Evolutionary conservation across 2,329 filamentous ascomycete genomes (phyloP).

Genomic region (Teratosphaeria pseudoeucalypti): DNA sequence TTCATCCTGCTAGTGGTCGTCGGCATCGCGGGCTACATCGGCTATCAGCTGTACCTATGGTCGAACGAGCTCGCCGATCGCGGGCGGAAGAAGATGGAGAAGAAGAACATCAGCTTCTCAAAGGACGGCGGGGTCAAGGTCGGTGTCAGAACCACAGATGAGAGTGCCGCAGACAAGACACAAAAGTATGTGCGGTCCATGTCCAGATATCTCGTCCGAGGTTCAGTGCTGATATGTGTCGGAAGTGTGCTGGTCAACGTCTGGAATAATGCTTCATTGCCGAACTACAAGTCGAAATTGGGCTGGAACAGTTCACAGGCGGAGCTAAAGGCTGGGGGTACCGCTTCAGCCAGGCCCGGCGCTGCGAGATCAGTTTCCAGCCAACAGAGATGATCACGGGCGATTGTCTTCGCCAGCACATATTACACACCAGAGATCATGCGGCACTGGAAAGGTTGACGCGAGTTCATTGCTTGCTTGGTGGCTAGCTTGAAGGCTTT

Average conservation of each 20-base stretch:
- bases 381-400: neutral
- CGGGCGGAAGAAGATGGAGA: conserved; percentile 60
- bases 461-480: no score
- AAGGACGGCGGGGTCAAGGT: conserved; percentile 64
- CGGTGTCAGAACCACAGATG: conserved; percentile 57
- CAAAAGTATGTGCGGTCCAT: conserved; percentile 38
- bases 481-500: neutral
- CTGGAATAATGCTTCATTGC: conserved; percentile 34
- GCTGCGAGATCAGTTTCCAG: conserved; percentile 2
- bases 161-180: conserved; percentile 63
- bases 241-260: conserved; percentile 37
- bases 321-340: conserved; percentile 2
- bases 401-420: neutral
- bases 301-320: conserved; percentile 22
- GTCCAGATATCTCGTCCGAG: neutral
- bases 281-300: conserved; percentile 26
- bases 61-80: conserved; percentile 54
- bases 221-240: neutral
- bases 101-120: conserved; percentile 64
- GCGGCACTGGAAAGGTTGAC: no score
- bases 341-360: neutral
- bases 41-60: conserved; percentile 61
- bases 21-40: conserved; percentile 50
- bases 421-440: no score
- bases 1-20: conserved; percentile 52